A percentile compares a stretch with the other conserved stretches of the same genome.
These are phyloP conservation scores for Reticulascus tulasneorum DNA, from an alignment of 2,329 filamentous ascomycete genomes.

Conservation along the genomic window DNA sequence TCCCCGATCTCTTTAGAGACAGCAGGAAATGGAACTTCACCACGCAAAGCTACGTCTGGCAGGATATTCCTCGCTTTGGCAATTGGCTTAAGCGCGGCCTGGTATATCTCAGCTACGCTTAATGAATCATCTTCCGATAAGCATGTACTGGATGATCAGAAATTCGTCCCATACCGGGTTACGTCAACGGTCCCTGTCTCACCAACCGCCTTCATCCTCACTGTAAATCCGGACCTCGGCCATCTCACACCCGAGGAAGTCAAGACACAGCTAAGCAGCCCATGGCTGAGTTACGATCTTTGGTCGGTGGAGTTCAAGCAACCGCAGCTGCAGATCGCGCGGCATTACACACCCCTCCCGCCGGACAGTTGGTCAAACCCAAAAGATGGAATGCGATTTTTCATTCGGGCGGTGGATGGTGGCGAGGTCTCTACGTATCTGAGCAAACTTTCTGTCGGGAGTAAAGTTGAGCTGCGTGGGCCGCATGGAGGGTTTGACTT, in stretches of 20 bases:
- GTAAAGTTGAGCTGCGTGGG: conserved; percentile 71
- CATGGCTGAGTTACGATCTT: conserved; percentile 49
- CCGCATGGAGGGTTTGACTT: conserved; percentile 67
- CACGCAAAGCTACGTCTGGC: too few species aligned
- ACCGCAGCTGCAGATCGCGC: conserved; percentile 85
- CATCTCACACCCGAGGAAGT: conserved; percentile 42
- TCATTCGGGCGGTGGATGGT: conserved; percentile 71
- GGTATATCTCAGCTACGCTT: too few species aligned
- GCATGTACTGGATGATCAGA: too few species aligned
- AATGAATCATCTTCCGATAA: too few species aligned
- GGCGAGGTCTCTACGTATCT: conserved; percentile 88
- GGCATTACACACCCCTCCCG: conserved; percentile 87
- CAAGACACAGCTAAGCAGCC: conserved; percentile 22
- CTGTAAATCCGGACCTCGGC: too few species aligned
- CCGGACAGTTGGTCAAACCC: conserved; percentile 28
- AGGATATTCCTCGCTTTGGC: too few species aligned
- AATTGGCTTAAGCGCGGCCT: too few species aligned
- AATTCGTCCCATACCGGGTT: conserved; percentile 64
- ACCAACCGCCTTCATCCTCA: conserved; percentile 65
- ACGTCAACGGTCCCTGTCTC: conserved; percentile 59
- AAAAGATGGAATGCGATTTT: conserved; percentile 57
- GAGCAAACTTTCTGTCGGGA: conserved; percentile 57
- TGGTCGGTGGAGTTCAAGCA: conserved; percentile 95
- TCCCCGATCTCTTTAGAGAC: too few species aligned
- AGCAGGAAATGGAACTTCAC: too few species aligned